These are phyloP conservation scores for Tulasnella sp. DNA, from an alignment of 768 basidiomycete species.

Conservation along the genomic window DNA sequence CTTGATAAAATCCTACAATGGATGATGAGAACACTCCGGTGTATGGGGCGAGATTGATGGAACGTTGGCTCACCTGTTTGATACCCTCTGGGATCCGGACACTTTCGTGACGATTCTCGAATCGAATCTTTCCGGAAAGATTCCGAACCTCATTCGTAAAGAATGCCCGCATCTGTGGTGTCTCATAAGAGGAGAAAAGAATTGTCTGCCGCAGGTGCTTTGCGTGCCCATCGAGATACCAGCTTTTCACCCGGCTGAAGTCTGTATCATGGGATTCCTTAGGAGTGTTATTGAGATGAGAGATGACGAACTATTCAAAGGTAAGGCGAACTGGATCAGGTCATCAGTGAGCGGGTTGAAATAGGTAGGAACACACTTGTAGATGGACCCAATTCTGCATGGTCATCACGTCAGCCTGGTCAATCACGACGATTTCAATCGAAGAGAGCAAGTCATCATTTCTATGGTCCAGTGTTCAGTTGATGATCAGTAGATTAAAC, in stretches of 20 bases:
- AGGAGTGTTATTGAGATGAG: conserved; percentile 76
- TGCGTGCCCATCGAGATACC: conserved; percentile 91
- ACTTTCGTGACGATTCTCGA: conserved; percentile 58
- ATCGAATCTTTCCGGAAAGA: conserved; percentile 70
- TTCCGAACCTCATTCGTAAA: conserved; percentile 72
- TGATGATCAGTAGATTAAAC: neutral
- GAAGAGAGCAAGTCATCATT: conserved; percentile 87
- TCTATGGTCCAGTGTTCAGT: conserved; percentile 32
- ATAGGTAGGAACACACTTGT: conserved; percentile 44
- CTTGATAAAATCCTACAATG: conserved; percentile 50
- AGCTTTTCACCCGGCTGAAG: conserved; percentile 94
- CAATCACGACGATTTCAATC: conserved; percentile 82
- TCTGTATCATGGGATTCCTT: conserved; percentile 90
- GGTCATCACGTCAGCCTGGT: conserved; percentile 82
- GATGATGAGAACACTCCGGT: neutral
- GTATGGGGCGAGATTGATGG: neutral
- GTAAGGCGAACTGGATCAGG: neutral
- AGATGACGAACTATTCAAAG: conserved; percentile 61
- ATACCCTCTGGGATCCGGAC: conserved; percentile 75
- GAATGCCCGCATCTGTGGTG: conserved; percentile 73
- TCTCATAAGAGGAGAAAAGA: conserved; percentile 77
- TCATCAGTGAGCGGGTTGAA: neutral
- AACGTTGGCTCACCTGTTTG: conserved; percentile 47
- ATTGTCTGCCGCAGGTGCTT: conserved; percentile 83
- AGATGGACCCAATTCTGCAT: conserved; percentile 99